Conservation (phyloP, 2,329 filamentous ascomycete species). For the Westerdykella aurantiaca region DNA sequence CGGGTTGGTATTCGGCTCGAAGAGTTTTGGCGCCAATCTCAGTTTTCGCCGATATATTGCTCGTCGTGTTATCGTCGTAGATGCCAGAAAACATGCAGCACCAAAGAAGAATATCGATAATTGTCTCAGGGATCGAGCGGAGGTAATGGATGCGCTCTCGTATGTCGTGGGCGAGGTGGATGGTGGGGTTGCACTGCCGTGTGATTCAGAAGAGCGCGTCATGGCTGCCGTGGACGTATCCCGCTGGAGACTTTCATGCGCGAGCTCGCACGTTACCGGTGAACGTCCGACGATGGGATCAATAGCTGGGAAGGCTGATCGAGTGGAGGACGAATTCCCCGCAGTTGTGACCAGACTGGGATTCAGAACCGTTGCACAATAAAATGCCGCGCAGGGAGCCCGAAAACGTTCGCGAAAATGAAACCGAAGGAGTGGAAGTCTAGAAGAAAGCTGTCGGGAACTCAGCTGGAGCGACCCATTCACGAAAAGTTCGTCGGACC, state of each 20-base stretch:
- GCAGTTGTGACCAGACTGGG: neutral
- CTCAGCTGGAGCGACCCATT: no score
- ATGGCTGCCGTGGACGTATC: constrained; percentile 18
- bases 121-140: constrained; percentile 54
- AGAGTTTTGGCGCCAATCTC: constrained; percentile 64
- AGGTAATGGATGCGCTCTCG: constrained; percentile 32
- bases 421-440: no score
- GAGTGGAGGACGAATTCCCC: neutral
- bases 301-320: constrained; percentile 4
- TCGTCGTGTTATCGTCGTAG: constrained; percentile 58
- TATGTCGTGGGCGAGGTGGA: constrained; percentile 9
- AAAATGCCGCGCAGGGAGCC: neutral
- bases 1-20: constrained; percentile 52
- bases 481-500: neutral
- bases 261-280: neutral
- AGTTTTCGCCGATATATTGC: constrained; percentile 60
- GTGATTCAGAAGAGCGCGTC: constrained; percentile 16
- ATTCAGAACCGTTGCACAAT: neutral
- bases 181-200: constrained; percentile 13
- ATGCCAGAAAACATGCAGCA: constrained; percentile 66
- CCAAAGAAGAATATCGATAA: constrained; percentile 69
- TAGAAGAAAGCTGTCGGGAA: no score
- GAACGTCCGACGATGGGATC: constrained; percentile 2
- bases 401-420: neutral
- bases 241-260: constrained; percentile 21